Conservation (phyloP, 768 basidiomycete genomes). For the Cystofilobasidium ferigula region DNA sequence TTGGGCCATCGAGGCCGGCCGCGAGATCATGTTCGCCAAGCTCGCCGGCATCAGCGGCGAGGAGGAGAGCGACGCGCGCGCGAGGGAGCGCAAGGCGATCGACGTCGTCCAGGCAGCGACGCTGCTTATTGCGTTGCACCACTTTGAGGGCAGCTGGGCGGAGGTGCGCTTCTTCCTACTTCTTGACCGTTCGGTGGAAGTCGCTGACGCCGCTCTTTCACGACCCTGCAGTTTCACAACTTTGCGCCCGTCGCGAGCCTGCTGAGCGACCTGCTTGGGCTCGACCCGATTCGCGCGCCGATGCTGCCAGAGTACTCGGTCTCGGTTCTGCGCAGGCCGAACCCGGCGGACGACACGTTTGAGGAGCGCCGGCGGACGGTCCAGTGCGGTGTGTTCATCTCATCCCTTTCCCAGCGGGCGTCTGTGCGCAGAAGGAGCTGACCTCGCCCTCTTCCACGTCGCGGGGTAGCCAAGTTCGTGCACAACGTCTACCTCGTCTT, state of each 20-base stretch:
- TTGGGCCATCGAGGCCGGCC: conserved; percentile 6
- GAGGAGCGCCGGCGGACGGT: conserved; percentile 21
- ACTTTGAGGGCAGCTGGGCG: conserved; percentile 1
- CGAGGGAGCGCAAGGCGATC: conserved; percentile 11
- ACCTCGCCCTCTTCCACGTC: no score
- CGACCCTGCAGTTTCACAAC: conserved; percentile 15
- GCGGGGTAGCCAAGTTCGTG: conserved; percentile 3
- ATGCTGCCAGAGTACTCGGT: conserved; percentile 17
- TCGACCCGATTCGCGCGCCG: conserved; percentile 1
- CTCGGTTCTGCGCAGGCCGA: background rate
- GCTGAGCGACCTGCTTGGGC: conserved; percentile 20
- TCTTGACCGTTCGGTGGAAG: conserved; percentile 5
- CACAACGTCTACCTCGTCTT: conserved; percentile 3
- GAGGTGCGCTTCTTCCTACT: background rate
- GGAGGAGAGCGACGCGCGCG: conserved; percentile 2
- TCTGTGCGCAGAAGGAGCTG: no score
- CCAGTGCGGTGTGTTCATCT: background rate
- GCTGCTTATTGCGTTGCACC: background rate
- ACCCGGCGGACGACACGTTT: background rate
- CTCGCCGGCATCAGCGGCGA: background rate
- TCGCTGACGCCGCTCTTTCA: background rate
- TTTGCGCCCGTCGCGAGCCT: conserved; percentile 14
- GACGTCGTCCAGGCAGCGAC: conserved; percentile 11
- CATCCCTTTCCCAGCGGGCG: background rate
- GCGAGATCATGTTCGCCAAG: conserved; percentile 9